phyloP scores from a whole-genome alignment of 179 eudicot genomes.

The Nepenthes alata region DNA sequence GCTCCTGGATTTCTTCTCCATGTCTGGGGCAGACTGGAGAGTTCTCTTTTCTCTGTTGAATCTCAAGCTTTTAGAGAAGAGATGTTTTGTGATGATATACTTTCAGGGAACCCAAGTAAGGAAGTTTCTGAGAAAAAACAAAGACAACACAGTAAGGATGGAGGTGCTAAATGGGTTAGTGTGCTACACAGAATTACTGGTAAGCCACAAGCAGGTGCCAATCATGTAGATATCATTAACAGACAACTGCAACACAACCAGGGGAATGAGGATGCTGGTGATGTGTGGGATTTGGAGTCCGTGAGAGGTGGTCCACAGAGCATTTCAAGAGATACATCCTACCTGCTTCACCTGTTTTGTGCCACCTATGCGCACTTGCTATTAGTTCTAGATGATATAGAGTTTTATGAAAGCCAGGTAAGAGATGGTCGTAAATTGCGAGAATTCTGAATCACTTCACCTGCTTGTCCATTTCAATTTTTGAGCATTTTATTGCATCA shows the following conservation, averaged over 20 bases:
- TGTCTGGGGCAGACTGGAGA: conserved; percentile 64
- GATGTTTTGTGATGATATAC: conserved; percentile 10
- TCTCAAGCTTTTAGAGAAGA: conserved; percentile 16
- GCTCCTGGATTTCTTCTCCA: conserved; percentile 77
- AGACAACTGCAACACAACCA: conserved; percentile 13
- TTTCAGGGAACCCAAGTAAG: conserved; percentile 19
- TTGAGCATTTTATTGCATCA: conserved; percentile 14
- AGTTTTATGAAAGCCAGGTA: conserved; percentile 96
- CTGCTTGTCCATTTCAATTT: conserved; percentile 6
- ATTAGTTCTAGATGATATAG: conserved; percentile 83
- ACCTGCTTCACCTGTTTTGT: conserved; percentile 77
- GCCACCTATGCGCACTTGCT: conserved; percentile 77
- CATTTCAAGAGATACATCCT: conserved; percentile 49
- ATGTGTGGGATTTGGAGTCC: conserved; percentile 58
- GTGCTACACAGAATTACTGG: conserved; percentile 57
- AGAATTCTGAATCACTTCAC: background rate
- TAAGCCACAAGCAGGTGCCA: conserved; percentile 35
- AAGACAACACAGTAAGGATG: conserved; percentile 40
- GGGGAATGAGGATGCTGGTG: conserved; percentile 29
- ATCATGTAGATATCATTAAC: conserved; percentile 14
- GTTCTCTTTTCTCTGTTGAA: conserved; percentile 31
- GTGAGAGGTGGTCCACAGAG: conserved; percentile 57
- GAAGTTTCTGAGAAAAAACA: conserved; percentile 38
- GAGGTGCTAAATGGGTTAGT: conserved; percentile 50
- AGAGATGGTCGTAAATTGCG: background rate